Percentiles rank a stretch among this genome's conserved stretches.
Evolutionary conservation across 2,329 filamentous ascomycete genomes (phyloP).

Genomic region (Rhynchosporium agropyri): DNA sequence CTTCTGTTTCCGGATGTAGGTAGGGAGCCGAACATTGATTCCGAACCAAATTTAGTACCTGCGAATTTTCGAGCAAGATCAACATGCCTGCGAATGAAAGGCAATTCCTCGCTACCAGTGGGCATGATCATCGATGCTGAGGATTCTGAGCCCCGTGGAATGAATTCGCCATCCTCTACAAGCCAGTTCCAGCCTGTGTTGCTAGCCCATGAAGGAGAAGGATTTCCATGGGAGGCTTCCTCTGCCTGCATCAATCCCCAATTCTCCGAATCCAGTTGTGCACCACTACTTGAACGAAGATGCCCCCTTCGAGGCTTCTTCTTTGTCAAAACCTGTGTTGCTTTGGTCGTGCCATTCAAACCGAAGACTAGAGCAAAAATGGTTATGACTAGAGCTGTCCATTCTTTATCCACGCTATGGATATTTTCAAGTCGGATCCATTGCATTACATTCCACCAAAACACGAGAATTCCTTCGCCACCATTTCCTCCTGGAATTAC

Average conservation of each 20-base stretch:
- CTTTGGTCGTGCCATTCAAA: slow-evolving; percentile 50
- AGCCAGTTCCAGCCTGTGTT: slow-evolving; percentile 73
- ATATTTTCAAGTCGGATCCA: slow-evolving; percentile 62
- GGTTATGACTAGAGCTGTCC: slow-evolving; percentile 67
- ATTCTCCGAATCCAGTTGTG: slow-evolving; percentile 43
- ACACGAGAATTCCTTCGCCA: slow-evolving; percentile 63
- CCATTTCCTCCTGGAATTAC: slow-evolving; percentile 60
- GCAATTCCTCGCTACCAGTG: slow-evolving; percentile 52
- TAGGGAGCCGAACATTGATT: slow-evolving; percentile 62
- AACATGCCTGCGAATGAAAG: slow-evolving; percentile 56
- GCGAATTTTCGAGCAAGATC: slow-evolving; percentile 67
- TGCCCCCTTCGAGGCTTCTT: slow-evolving; percentile 46
- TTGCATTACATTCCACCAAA: slow-evolving; percentile 74
- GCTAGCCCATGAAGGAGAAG: slow-evolving; percentile 59
- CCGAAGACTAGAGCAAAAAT: slow-evolving; percentile 66
- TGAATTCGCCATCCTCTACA: slow-evolving; percentile 52
- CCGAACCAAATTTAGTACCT: slow-evolving; percentile 58
- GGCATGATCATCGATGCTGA: slow-evolving; percentile 24
- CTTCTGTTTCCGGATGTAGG: slow-evolving; percentile 59
- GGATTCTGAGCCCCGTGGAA: slow-evolving; percentile 34
- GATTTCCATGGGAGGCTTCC: slow-evolving; percentile 43
- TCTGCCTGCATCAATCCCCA: slow-evolving; percentile 52
- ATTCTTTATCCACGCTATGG: slow-evolving; percentile 59
- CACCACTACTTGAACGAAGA: slow-evolving; percentile 54
- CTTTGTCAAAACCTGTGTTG: slow-evolving; percentile 41